A percentile compares a stretch with the other conserved stretches of the same genome.
Conservation (phyloP, 345 rosid genomes). For the Pistacia vera region DNA sequence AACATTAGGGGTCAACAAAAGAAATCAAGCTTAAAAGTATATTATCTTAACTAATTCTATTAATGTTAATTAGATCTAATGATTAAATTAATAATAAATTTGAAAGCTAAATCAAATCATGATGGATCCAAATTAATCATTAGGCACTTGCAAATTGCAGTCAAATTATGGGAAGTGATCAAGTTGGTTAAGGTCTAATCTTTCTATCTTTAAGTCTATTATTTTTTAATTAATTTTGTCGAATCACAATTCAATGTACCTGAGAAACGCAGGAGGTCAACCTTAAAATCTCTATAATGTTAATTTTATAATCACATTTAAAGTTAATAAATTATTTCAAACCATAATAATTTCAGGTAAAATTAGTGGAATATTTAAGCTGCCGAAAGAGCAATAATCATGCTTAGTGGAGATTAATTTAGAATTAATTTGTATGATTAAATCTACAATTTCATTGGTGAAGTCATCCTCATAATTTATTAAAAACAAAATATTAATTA, state of each 20-base stretch:
- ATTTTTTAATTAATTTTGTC: background rate
- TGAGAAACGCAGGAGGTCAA: no score
- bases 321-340: background rate
- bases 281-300: background rate
- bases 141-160: background rate
- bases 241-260: background rate
- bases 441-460: background rate
- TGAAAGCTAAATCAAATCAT: background rate
- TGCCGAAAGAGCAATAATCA: background rate
- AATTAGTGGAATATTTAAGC: constrained; percentile 2
- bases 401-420: constrained; percentile 15
- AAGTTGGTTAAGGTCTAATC: background rate
- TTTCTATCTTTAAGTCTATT: background rate
- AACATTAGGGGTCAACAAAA: no score
- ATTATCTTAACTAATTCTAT: background rate
- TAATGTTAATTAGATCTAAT: background rate
- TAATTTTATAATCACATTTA: background rate
- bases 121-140: constrained; percentile 5
- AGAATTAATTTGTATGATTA: background rate
- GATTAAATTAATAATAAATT: background rate
- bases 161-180: background rate
- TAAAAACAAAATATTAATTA: no score
- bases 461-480: background rate
- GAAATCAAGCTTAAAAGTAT: no score
- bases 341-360: constrained; percentile 3